Percentiles rank a stretch among this genome's conserved stretches.
phyloP scores from a whole-genome alignment of 1,284 basidiomycete genomes.

The Laetiporus sulphureus region DNA sequence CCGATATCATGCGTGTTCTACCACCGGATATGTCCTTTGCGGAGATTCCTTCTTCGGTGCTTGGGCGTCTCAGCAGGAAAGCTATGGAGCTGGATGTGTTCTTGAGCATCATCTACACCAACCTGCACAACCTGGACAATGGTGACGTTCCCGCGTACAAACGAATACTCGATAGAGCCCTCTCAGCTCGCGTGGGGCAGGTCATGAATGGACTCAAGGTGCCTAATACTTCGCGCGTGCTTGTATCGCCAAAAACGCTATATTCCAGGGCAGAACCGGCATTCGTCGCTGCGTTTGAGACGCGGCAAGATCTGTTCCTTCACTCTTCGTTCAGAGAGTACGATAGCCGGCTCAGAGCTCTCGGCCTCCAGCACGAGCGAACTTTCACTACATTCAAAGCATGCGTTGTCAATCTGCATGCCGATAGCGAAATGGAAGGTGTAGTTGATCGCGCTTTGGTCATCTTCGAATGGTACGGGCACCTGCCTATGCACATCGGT shows the following conservation, averaged over 20 bases:
- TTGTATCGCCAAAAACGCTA: conserved; percentile 5
- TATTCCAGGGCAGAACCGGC: conserved; percentile 1
- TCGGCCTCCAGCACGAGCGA: conserved; percentile 7
- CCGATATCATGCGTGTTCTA: background rate
- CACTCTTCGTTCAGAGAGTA: conserved; percentile 4
- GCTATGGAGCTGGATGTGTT: background rate
- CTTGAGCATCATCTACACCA: no score
- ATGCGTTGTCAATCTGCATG: conserved; percentile 6
- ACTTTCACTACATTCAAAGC: conserved; percentile 8
- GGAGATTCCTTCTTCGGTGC: background rate
- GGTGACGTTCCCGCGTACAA: no score
- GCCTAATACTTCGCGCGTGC: conserved; percentile 1
- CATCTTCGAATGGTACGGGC: conserved; percentile 29
- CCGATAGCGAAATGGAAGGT: background rate
- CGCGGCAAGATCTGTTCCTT: conserved; percentile 2
- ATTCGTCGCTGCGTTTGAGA: conserved; percentile 5
- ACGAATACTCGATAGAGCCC: background rate
- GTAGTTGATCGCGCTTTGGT: conserved; percentile 16
- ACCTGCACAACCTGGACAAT: no score
- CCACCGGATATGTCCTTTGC: background rate
- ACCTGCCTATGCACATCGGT: conserved; percentile 29
- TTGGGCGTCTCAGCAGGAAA: background rate
- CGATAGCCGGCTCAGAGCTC: conserved; percentile 2
- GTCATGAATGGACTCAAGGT: background rate
- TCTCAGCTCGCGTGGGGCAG: background rate